Evolutionary conservation across 2,329 filamentous ascomycete species (phyloP).

Genomic region (Cordyceps cateniannulata): DNA sequence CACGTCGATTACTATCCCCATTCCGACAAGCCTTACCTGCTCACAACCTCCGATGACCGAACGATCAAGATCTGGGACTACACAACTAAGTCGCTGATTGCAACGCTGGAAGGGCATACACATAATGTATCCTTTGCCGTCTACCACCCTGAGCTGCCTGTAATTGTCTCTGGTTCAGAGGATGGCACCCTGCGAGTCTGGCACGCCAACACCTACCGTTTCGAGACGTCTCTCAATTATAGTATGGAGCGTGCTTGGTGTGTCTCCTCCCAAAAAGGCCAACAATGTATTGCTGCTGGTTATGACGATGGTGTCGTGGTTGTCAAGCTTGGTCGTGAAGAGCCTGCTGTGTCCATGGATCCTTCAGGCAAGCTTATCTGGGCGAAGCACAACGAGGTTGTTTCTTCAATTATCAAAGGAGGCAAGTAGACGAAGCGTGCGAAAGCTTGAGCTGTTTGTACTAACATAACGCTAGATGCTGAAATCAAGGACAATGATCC

Average conservation of each 20-base stretch:
- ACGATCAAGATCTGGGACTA: constrained; percentile 99
- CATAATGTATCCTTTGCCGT: constrained; percentile 98
- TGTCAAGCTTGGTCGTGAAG: constrained; percentile 94
- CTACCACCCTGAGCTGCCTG: constrained; percentile 92
- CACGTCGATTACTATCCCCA: constrained; percentile 86
- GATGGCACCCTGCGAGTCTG: constrained; percentile 97
- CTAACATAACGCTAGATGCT: constrained; percentile 50
- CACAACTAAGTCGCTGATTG: constrained; percentile 94
- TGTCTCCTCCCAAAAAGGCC: constrained; percentile 89
- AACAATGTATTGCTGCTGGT: constrained; percentile 89
- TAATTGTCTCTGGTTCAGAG: constrained; percentile 97
- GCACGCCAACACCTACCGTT: constrained; percentile 95
- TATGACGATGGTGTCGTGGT: constrained; percentile 98
- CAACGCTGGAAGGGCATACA: constrained; percentile 92
- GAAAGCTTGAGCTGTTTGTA: neutral
- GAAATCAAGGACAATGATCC: constrained; percentile 82
- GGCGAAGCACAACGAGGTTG: constrained; percentile 90
- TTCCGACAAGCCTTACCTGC: constrained; percentile 74
- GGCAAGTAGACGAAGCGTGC: constrained; percentile 34
- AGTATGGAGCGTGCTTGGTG: constrained; percentile 96
- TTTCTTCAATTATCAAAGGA: constrained; percentile 90
- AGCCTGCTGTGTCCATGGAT: constrained; percentile 97
- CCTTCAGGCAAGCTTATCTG: constrained; percentile 91
- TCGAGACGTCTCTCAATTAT: constrained; percentile 95
- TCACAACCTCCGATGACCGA: constrained; percentile 93